A percentile compares a stretch with the other conserved stretches of the same genome.
phyloP scores from a whole-genome alignment of 2,329 filamentous ascomycete genomes.

The Sclerotinia glacialis region DNA sequence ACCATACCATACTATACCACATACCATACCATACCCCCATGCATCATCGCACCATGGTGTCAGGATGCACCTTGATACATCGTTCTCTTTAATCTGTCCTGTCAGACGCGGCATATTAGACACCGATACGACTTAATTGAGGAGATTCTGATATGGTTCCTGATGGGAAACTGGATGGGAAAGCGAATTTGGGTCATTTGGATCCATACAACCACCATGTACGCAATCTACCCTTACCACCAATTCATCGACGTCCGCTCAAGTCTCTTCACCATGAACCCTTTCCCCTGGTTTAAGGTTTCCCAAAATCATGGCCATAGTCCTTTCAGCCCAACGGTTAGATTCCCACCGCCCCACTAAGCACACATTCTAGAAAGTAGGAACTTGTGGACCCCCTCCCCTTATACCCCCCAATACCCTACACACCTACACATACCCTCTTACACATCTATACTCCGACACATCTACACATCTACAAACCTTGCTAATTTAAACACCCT shows the following conservation, averaged over 20 bases:
- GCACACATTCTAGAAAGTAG: constrained; percentile 6
- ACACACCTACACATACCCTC: background rate
- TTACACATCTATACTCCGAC: too few species aligned
- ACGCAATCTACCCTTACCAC: background rate
- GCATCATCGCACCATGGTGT: constrained; percentile 6
- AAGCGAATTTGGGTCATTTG: constrained; percentile 2
- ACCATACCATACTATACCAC: background rate
- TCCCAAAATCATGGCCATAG: background rate
- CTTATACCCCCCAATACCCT: background rate
- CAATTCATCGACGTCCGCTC: background rate
- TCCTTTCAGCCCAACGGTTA: constrained; percentile 16
- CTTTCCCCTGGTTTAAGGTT: constrained; percentile 4
- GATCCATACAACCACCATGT: background rate
- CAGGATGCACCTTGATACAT: constrained; percentile 7
- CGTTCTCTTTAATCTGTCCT: background rate
- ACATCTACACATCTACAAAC: too few species aligned
- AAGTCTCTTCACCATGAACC: constrained; percentile 14
- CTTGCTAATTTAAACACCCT: too few species aligned
- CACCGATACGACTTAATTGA: background rate
- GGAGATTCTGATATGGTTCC: background rate
- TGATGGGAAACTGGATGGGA: background rate
- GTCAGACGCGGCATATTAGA: background rate
- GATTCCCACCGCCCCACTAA: constrained; percentile 12
- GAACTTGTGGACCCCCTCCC: background rate
- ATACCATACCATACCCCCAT: background rate